Base-by-base conservation (phyloP, 257 asterid species). In the Plantago elongata region DNA sequence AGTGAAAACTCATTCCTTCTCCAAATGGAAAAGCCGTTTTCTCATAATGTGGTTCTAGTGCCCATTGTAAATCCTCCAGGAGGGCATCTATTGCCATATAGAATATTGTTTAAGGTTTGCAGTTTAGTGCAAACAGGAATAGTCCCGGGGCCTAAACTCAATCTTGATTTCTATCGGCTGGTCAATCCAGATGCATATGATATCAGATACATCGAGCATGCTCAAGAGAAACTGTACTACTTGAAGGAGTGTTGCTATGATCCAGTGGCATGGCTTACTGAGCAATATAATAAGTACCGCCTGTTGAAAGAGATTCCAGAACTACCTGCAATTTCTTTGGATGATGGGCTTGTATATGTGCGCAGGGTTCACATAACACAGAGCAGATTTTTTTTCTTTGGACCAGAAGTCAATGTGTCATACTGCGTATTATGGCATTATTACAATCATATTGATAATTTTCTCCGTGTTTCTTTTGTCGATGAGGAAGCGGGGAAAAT, bases 311-410 rank as follows among this genome's bases (percentile, higher is more conserved):
- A 60, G 65, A 73, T 47, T 9, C 97, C 97, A 2, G 83, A 80
- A 48, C 71, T 88, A 60, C 85, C 97, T 18, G 12, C 78, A 13
- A 71, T 92, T 49, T 51, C 59, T 59, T 76, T 92, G 59, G 88
- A 89, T 50, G 86, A 72, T 16, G 97, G 97, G 43, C 68, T 92
- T 74, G 89, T 92, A 13, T 86, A 89, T 10, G 78, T 92, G 45
- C 90, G 77, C 52, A 73, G 99, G 77, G 96, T 89, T 65, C 89
- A 84, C 75, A 83, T 92, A 60, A 92, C 99, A 13, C 99, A 97
- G 11, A 74, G 75, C 70, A 83, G 66, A 74, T 93, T 89, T 22
- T 92, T 86, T 73, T 92, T 92, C 70, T 65, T 56, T 16, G 97
- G 97, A 13, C 97, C 97, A 1, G 97, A 86, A 66, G 84, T 84